Conservation (phyloP, 495 filamentous ascomycete species). For the Neurospora tetrasperma region DNA sequence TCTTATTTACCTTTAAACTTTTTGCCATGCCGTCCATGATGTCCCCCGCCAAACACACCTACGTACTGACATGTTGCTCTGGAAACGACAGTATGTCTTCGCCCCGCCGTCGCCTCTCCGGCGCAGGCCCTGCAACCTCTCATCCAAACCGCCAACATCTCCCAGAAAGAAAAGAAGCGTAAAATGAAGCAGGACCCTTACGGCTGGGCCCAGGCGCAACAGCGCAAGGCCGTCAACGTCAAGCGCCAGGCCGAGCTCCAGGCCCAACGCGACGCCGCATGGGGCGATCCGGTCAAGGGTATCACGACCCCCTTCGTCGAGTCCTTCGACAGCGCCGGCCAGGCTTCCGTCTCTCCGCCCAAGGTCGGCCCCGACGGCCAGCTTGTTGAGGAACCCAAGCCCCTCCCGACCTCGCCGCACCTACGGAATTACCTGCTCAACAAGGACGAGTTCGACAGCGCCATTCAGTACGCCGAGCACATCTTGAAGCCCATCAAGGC, state of each 20-base stretch:
- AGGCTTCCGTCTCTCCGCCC: slow-evolving; percentile 23
- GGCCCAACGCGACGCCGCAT: slow-evolving; percentile 44
- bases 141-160: slow-evolving; percentile 41
- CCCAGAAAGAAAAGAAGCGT: slow-evolving; percentile 35
- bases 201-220: slow-evolving; percentile 58
- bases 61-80: slow-evolving; percentile 11
- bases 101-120: slow-evolving; percentile 25
- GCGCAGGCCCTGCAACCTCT: slow-evolving; percentile 30
- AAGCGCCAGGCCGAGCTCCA: slow-evolving; percentile 58
- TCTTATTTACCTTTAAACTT: background rate
- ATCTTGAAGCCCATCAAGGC: slow-evolving; percentile 47
- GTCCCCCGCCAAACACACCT: background rate
- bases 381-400: slow-evolving; percentile 20
- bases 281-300: slow-evolving; percentile 72
- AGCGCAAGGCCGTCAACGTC: slow-evolving; percentile 71
- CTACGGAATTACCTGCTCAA: slow-evolving; percentile 67
- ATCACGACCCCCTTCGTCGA: slow-evolving; percentile 70
- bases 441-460: slow-evolving; percentile 49
- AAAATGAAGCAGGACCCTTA: slow-evolving; percentile 52
- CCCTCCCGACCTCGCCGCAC: slow-evolving; percentile 34
- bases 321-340: slow-evolving; percentile 57
- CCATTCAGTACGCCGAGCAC: slow-evolving; percentile 51
- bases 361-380: slow-evolving; percentile 27
- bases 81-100: slow-evolving; percentile 34
- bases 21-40: background rate